Evolutionary conservation across 1,284 basidiomycete species (phyloP).

Genomic region (Melampsora allii-populina): DNA sequence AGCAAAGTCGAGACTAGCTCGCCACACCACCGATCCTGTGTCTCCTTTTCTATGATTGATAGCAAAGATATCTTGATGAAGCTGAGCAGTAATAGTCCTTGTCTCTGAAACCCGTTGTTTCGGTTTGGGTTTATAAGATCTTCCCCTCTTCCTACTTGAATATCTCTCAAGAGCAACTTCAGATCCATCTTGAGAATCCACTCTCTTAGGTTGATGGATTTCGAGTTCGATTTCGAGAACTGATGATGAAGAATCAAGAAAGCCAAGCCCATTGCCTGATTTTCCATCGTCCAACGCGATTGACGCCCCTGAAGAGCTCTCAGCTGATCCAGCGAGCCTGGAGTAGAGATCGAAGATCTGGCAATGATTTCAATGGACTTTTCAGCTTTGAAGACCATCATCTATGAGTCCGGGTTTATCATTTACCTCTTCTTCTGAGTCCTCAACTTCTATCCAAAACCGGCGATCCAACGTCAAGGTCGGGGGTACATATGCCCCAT

Average conservation of each 20-base stretch:
- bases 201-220: background rate
- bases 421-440: constrained; percentile 25
- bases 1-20: constrained; percentile 17
- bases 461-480: constrained; percentile 5
- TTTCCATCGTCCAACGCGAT: background rate
- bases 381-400: background rate
- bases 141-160: background rate
- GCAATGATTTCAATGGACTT: background rate
- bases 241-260: constrained; percentile 15
- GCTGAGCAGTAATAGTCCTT: background rate
- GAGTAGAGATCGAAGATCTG: constrained; percentile 23
- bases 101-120: background rate
- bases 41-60: constrained; percentile 18
- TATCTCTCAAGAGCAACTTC: background rate
- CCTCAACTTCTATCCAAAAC: background rate
- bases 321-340: constrained; percentile 12
- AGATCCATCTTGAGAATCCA: background rate
- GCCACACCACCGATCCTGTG: constrained; percentile 29
- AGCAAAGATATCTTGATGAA: constrained; percentile 25
- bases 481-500: background rate
- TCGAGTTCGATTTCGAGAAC: constrained; percentile 2
- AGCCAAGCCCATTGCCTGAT: constrained; percentile 3
- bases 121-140: background rate
- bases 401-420: background rate
- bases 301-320: background rate